These are phyloP conservation scores for Pseudonectria buxi DNA, from an alignment of 2,329 filamentous ascomycete species.

Conservation along the genomic window DNA sequence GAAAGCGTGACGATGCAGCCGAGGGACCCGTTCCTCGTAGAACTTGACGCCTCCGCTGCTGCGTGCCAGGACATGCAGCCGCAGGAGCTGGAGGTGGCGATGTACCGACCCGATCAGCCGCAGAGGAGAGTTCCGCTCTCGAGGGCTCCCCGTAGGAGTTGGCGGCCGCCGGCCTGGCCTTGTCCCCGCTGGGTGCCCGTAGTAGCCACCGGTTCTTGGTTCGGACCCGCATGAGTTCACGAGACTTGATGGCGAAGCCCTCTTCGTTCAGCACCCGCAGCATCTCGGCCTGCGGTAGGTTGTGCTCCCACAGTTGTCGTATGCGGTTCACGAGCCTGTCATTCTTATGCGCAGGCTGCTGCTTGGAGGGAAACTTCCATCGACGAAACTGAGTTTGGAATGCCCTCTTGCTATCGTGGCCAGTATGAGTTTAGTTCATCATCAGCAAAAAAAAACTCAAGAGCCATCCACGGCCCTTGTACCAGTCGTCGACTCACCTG, in stretches of 20 bases:
- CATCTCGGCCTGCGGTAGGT: slow-evolving; percentile 68
- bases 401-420: slow-evolving; percentile 57
- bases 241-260: slow-evolving; percentile 65
- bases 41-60: slow-evolving; percentile 57
- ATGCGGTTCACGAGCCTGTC: slow-evolving; percentile 59
- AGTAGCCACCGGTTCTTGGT: slow-evolving; percentile 62
- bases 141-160: slow-evolving; percentile 3
- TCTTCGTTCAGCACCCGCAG: slow-evolving; percentile 61
- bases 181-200: slow-evolving; percentile 54
- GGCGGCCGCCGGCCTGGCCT: slow-evolving; percentile 25
- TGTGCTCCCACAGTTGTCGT: slow-evolving; percentile 71
- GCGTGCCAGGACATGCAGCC: slow-evolving; percentile 17
- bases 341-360: slow-evolving; percentile 66
- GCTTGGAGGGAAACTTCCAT: slow-evolving; percentile 74
- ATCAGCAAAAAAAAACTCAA: not conserved
- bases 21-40: slow-evolving; percentile 61
- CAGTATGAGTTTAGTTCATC: slow-evolving; percentile 10
- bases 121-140: not conserved
- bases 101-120: too few relatives aligned
- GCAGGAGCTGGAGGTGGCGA: not conserved
- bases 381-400: slow-evolving; percentile 70
- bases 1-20: slow-evolving; percentile 66
- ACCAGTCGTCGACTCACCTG: slow-evolving; percentile 47
- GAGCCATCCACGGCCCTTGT: not conserved
- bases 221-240: slow-evolving; percentile 64